These are phyloP conservation scores for Kondoa subrosea DNA, from an alignment of 768 basidiomycete species.

Conservation along the genomic window DNA sequence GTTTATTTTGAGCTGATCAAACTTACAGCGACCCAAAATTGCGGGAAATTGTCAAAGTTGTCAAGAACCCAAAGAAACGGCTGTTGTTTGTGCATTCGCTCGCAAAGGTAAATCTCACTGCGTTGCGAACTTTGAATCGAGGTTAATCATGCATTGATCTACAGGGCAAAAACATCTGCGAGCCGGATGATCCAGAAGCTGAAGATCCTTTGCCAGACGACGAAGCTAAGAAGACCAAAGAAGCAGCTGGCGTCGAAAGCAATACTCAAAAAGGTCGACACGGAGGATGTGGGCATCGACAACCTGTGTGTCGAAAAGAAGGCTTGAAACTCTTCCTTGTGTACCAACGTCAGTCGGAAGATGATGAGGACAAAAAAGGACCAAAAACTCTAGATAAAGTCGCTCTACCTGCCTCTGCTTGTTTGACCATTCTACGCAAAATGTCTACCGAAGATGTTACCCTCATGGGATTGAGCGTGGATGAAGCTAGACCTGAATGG, in stretches of 20 bases:
- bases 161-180: conserved; percentile 77
- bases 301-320: conserved; percentile 81
- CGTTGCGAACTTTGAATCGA: neutral
- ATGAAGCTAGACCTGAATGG: conserved; percentile 96
- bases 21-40: conserved; percentile 20
- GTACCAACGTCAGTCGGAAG: conserved; percentile 81
- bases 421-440: conserved; percentile 90
- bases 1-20: neutral
- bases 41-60: conserved; percentile 23
- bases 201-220: conserved; percentile 37
- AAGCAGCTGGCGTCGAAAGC: neutral
- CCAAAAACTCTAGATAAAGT: conserved; percentile 15
- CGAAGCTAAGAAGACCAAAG: conserved; percentile 37
- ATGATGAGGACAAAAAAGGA: conserved; percentile 30
- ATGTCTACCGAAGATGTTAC: conserved; percentile 76
- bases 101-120: conserved; percentile 24
- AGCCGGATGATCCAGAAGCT: conserved; percentile 71
- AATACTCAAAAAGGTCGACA: conserved; percentile 54
- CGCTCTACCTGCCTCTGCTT: conserved; percentile 59
- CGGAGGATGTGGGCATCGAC: conserved; percentile 87
- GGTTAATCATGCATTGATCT: neutral
- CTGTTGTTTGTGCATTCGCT: conserved; percentile 24
- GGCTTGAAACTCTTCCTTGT: conserved; percentile 85
- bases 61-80: conserved; percentile 28
- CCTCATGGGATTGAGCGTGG: conserved; percentile 77